A percentile compares a stretch with the other conserved stretches of the same genome.
phyloP scores from a whole-genome alignment of 371 early-diverging fungal species.

The Conidiobolus incongruus region DNA sequence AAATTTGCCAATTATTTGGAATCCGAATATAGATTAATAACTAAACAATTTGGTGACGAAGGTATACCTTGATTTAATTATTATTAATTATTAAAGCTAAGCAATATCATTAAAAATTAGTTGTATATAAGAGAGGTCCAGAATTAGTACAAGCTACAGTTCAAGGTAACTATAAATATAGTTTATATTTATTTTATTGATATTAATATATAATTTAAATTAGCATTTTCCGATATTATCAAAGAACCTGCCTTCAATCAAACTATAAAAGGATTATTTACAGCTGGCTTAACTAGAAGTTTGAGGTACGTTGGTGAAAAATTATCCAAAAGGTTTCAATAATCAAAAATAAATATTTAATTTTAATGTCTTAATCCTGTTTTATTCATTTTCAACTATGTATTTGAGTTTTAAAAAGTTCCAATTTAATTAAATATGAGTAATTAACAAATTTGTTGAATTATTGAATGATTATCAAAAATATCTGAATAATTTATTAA shows the following conservation, averaged over 20 bases:
- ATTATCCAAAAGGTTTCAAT: slow-evolving; percentile 26
- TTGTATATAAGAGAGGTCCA: slow-evolving; percentile 1
- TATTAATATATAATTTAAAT: background rate
- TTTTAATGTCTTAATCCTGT: too few relatives aligned
- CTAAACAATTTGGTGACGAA: background rate
- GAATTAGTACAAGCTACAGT: slow-evolving; percentile 2
- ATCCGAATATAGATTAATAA: background rate
- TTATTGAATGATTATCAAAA: too few relatives aligned
- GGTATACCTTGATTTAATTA: background rate
- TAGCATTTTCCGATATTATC: slow-evolving; percentile 16
- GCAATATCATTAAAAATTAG: slow-evolving; percentile 1
- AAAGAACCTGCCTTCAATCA: slow-evolving; percentile 67
- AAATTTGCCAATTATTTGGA: background rate
- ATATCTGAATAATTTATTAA: too few relatives aligned
- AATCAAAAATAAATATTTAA: too few relatives aligned
- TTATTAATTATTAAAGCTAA: background rate
- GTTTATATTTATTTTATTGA: too few relatives aligned
- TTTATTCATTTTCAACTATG: too few relatives aligned
- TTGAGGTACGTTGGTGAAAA: slow-evolving; percentile 51
- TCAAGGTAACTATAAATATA: background rate
- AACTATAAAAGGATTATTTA: slow-evolving; percentile 73
- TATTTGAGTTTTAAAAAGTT: too few relatives aligned
- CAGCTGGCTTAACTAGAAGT: slow-evolving; percentile 61
- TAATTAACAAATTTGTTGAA: too few relatives aligned
- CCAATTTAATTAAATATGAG: too few relatives aligned